Percentiles rank a stretch among this genome's conserved stretches.
Evolutionary conservation across 805 yeast genomes (phyloP).

Genomic region (Wickerhamiella brachini): DNA sequence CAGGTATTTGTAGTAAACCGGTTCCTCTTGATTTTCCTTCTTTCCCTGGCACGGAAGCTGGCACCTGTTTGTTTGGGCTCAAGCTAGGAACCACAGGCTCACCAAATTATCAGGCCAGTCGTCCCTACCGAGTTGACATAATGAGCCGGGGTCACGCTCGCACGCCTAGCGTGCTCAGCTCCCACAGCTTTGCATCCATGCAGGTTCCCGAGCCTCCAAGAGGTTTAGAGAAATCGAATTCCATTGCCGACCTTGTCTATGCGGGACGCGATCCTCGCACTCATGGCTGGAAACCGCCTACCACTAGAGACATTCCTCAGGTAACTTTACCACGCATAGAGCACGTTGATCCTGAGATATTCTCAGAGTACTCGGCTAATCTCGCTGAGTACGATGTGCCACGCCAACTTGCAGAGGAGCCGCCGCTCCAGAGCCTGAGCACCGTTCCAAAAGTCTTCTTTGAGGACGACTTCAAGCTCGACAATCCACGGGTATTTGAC

Average conservation of each 20-base stretch:
- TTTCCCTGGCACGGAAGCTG: too few relatives aligned
- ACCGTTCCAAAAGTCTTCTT: constrained; percentile 60
- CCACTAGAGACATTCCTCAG: constrained; percentile 73
- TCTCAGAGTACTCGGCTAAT: constrained; percentile 34
- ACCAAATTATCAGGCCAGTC: neutral
- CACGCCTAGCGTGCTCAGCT: neutral
- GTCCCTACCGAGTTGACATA: neutral
- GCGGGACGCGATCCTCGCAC: constrained; percentile 30
- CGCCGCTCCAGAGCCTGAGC: constrained; percentile 9
- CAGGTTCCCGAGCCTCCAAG: neutral
- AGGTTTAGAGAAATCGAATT: constrained; percentile 33
- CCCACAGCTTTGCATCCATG: neutral
- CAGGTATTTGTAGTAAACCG: too few relatives aligned
- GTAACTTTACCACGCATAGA: constrained; percentile 46
- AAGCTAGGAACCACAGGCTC: neutral
- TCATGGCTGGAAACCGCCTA: constrained; percentile 38
- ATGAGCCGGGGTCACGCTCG: neutral
- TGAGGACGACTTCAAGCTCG: constrained; percentile 57
- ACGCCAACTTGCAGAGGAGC: neutral
- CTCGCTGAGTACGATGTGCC: constrained; percentile 23
- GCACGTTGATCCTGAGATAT: constrained; percentile 30
- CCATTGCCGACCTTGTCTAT: constrained; percentile 63
- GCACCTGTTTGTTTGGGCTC: too few relatives aligned
- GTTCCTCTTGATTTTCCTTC: too few relatives aligned
- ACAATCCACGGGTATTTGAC: constrained; percentile 75